Evolutionary conservation across 768 basidiomycete genomes (phyloP).

Genomic region (Nidula microcarpa): DNA sequence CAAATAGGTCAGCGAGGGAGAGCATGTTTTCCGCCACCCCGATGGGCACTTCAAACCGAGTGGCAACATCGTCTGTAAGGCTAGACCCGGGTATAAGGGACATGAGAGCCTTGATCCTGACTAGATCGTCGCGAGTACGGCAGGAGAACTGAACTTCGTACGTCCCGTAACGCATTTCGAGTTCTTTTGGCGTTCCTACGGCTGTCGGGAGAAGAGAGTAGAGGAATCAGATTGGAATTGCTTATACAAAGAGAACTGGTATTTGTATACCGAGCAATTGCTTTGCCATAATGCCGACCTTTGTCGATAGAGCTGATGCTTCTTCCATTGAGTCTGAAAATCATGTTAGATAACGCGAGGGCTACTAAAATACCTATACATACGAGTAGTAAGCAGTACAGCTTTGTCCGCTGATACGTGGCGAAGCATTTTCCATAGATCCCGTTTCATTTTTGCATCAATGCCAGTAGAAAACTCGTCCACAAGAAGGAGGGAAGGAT

Average conservation of each 20-base stretch:
- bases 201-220: slow-evolving; percentile 1
- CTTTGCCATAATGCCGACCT: slow-evolving; percentile 17
- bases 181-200: slow-evolving; percentile 12
- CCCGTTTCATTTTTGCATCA: slow-evolving; percentile 44
- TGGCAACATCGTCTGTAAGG: slow-evolving; percentile 59
- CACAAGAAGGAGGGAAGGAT: slow-evolving; percentile 39
- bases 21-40: slow-evolving; percentile 7
- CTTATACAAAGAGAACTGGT: neutral
- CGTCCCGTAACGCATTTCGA: slow-evolving; percentile 12
- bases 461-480: neutral
- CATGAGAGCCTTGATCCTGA: slow-evolving; percentile 46
- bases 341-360: no score
- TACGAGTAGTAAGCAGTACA: slow-evolving; percentile 70
- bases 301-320: slow-evolving; percentile 18
- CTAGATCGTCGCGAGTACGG: slow-evolving; percentile 42
- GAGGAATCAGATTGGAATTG: slow-evolving; percentile 18
- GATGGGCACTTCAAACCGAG: slow-evolving; percentile 61
- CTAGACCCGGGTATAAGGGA: slow-evolving; percentile 47
- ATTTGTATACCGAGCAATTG: slow-evolving; percentile 13
- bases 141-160: slow-evolving; percentile 61
- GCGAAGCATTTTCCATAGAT: slow-evolving; percentile 76
- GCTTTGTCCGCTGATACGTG: slow-evolving; percentile 66
- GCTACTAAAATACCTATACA: slow-evolving; percentile 14
- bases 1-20: neutral
- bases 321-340: slow-evolving; percentile 21